Conservation (phyloP, 805 yeast genomes). For the Ogataea paradorogensis region DNA sequence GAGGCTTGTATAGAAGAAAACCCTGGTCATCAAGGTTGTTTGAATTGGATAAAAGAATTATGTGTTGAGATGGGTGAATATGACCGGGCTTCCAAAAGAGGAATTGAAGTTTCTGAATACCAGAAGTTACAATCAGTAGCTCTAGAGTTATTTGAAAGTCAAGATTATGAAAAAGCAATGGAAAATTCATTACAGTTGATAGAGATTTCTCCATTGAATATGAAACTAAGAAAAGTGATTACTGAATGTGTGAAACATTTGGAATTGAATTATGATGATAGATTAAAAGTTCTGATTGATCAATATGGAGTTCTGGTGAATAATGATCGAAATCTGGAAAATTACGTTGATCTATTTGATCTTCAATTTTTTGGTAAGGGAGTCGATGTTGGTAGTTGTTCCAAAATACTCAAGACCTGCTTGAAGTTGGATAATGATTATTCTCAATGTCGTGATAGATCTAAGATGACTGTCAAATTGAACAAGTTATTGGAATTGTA, state of each 20-base stretch:
- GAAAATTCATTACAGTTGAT: slow-evolving; percentile 34
- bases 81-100: slow-evolving; percentile 31
- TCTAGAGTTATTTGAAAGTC: slow-evolving; percentile 7
- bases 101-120: slow-evolving; percentile 4
- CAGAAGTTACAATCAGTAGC: slow-evolving; percentile 2
- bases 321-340: slow-evolving; percentile 19
- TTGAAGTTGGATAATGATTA: slow-evolving; percentile 76
- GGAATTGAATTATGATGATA: slow-evolving; percentile 17
- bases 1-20: slow-evolving; percentile 40
- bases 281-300: slow-evolving; percentile 21
- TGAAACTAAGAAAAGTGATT: slow-evolving; percentile 35
- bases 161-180: slow-evolving; percentile 29
- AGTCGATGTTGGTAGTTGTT: slow-evolving; percentile 11
- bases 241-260: slow-evolving; percentile 26
- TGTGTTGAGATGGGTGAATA: slow-evolving; percentile 52
- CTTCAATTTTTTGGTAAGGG: slow-evolving; percentile 29
- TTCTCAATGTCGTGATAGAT: slow-evolving; percentile 51
- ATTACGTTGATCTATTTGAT: slow-evolving; percentile 27
- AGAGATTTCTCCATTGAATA: slow-evolving; percentile 43
- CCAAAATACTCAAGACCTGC: slow-evolving; percentile 46
- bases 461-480: slow-evolving; percentile 52
- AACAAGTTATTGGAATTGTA: slow-evolving; percentile 37
- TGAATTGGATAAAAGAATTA: slow-evolving; percentile 44
- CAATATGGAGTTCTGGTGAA: slow-evolving; percentile 26
- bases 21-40: slow-evolving; percentile 43